Evolutionary conservation across 371 early-diverging fungal species (phyloP), one percentile per base, ranked within the genome.

Genomic region (Lichtheimia corymbifera): DNA sequence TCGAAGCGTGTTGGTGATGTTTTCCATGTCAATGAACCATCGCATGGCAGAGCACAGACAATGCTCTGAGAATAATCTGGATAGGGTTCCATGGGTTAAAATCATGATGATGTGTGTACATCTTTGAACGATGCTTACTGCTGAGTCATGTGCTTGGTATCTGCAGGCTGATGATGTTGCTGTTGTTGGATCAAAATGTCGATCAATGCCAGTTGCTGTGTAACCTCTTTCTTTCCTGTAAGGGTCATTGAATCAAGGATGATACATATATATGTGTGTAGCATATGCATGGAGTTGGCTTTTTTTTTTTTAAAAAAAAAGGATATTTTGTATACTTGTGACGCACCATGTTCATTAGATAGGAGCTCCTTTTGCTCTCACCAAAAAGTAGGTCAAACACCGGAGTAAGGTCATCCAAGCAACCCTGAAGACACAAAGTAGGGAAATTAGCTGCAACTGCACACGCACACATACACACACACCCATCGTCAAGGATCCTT

Each of bases 41-140:
- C 94, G 91, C 45, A 94, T 77, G 6, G 93, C 83, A 92, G 93
- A 93, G 57, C 89, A 86, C 40, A 94, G 73, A 42, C 85, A 83
- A 64, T 91, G 94, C 64, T 87, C 91, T 3, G 93, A 91, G 17
- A 87, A 77, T 6, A 90, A 86, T 73, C 49, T 83, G 83, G 63
- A 18, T 14, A 2, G 2, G 9, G 2, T 22, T 59, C 2, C 18
- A 18, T 55, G 12, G 13, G 35, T 50, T 25, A 30, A 6, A 14
- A 59, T 51, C 4, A 43, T 9, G 9, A 22, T 30, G 44, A 43
- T 20, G 15, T 4, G 22, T 14, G 28, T 6, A 5, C n/a, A n/a
- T n/a, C n/a, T n/a, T n/a, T 15, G 25, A 2, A 22, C 3, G 12
- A 27, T 50, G 6, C 25, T 67, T 80, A 82, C 83, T 69, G 72